These are phyloP conservation scores for Dothistroma pini DNA, from an alignment of 2,329 filamentous ascomycete species.

Conservation along the genomic window DNA sequence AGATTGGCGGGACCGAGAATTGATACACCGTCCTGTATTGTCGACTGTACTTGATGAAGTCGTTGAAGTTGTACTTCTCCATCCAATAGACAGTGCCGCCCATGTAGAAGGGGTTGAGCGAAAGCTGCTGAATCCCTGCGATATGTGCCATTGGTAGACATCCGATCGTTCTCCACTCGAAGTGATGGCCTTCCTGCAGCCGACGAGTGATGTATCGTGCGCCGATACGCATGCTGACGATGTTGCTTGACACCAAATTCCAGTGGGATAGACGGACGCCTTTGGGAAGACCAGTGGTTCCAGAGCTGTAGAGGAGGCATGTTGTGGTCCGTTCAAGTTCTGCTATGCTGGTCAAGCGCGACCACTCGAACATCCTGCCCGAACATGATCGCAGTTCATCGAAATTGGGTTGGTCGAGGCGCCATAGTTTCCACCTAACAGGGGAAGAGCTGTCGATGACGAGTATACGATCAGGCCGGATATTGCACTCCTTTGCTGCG, in stretches of 20 bases:
- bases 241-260: conserved; percentile 20
- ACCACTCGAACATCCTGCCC: conserved; percentile 48
- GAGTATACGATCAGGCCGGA: conserved; percentile 47
- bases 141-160: conserved; percentile 43
- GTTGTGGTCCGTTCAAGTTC: conserved; percentile 53
- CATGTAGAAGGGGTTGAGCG: conserved; percentile 40
- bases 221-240: conserved; percentile 11
- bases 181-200: conserved; percentile 5
- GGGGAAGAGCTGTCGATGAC: conserved; percentile 41
- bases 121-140: conserved; percentile 40
- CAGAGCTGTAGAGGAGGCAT: conserved; percentile 46
- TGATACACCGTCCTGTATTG: conserved; percentile 52
- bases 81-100: conserved; percentile 57
- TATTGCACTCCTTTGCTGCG: conserved; percentile 48
- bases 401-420: conserved; percentile 31
- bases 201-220: neutral
- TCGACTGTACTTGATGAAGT: conserved; percentile 53
- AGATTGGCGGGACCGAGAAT: conserved; percentile 61
- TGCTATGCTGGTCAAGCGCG: conserved; percentile 47
- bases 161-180: conserved; percentile 35
- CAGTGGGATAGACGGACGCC: conserved; percentile 21
- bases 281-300: conserved; percentile 47
- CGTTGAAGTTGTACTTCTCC: conserved; percentile 55
- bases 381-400: conserved; percentile 45
- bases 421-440: conserved; percentile 3